Conservation (phyloP, 306 rosid species). For the Dalbergia oliveri region DNA sequence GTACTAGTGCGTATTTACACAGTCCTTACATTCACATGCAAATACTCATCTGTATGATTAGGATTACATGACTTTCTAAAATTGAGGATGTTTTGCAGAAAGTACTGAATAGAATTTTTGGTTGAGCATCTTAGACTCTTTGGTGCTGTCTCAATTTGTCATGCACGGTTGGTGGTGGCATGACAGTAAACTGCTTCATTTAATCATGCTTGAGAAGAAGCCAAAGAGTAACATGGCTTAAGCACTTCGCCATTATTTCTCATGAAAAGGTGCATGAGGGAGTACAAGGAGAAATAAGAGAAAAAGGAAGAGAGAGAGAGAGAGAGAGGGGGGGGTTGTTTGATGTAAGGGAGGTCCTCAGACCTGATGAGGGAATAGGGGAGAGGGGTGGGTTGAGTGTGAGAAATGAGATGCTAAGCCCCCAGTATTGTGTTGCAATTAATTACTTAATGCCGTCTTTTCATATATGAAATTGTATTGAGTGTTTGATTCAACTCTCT, state of each 20-base stretch:
- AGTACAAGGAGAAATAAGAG: no score
- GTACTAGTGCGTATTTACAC: conserved; percentile 2
- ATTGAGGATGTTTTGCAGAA: conserved; percentile 39
- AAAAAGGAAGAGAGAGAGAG: no score
- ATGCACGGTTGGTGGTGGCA: background rate
- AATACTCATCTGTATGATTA: background rate
- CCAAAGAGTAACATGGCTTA: background rate
- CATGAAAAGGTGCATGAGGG: no score
- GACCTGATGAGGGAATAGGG: conserved; percentile 10
- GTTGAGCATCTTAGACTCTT: conserved; percentile 2
- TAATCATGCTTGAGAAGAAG: conserved; percentile 5
- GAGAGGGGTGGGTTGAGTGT: conserved; percentile 7
- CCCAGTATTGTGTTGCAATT: background rate
- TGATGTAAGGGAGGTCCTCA: background rate
- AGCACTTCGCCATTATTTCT: no score
- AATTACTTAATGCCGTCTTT: background rate
- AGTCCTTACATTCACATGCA: conserved; percentile 15
- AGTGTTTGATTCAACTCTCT: conserved; percentile 11
- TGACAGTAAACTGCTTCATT: conserved; percentile 24
- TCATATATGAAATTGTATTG: conserved; percentile 40
- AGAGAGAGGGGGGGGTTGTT: no score
- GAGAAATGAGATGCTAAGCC: background rate
- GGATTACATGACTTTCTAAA: conserved; percentile 23
- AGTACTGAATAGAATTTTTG: background rate
- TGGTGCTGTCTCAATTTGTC: conserved; percentile 15